A percentile compares a stretch with the other conserved stretches of the same genome.
phyloP scores from a whole-genome alignment of 208 protist genomes.

The Crithidia brevicula region DNA sequence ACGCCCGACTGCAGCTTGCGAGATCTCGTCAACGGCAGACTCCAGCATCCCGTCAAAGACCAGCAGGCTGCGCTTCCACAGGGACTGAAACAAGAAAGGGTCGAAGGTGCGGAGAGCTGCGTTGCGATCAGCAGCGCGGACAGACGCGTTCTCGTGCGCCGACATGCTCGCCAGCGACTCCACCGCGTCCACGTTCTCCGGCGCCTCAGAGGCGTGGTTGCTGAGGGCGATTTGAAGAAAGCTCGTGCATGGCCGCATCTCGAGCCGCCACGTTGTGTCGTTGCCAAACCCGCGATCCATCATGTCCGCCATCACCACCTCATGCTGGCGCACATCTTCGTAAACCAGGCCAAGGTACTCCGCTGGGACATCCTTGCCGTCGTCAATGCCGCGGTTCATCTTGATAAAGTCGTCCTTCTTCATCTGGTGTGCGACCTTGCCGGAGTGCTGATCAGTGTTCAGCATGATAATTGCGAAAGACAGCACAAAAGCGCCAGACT shows the following conservation, averaged over 20 bases:
- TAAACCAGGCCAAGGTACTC: constrained; percentile 92
- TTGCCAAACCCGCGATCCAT: constrained; percentile 80
- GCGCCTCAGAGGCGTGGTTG: background rate
- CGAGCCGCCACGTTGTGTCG: constrained; percentile 80
- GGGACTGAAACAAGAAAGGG: constrained; percentile 51
- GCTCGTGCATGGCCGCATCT: constrained; percentile 52
- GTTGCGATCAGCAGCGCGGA: background rate
- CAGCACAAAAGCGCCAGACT: constrained; percentile 93
- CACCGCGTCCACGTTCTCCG: constrained; percentile 9
- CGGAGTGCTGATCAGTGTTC: constrained; percentile 98
- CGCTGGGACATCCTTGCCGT: constrained; percentile 88
- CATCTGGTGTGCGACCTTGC: constrained; percentile 95
- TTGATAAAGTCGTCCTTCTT: constrained; percentile 92
- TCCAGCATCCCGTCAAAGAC: constrained; percentile 61
- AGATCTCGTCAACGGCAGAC: constrained; percentile 35
- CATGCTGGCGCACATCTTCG: constrained; percentile 91
- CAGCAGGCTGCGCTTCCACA: constrained; percentile 62
- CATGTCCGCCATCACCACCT: constrained; percentile 94
- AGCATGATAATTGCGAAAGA: constrained; percentile 99
- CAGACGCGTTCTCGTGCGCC: background rate
- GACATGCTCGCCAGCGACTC: constrained; percentile 19
- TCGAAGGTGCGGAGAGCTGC: constrained; percentile 27
- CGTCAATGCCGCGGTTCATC: constrained; percentile 97
- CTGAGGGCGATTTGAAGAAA: constrained; percentile 21
- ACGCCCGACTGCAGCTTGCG: constrained; percentile 16